Evolutionary conservation across 805 yeast genomes (phyloP).

Genomic region (Schwanniomyces sp.): DNA sequence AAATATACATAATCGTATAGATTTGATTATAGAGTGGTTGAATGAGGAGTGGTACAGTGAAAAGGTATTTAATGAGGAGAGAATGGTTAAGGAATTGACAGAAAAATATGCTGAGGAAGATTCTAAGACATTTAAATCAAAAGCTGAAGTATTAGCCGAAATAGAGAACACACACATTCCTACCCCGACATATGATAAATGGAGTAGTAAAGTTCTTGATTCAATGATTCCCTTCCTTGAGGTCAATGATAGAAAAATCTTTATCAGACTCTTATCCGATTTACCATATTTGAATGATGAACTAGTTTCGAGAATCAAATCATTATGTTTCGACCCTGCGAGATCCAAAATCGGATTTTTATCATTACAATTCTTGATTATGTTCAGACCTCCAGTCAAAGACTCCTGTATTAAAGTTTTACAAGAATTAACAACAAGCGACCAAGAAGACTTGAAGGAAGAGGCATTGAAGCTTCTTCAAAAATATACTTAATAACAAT

Average conservation of each 20-base stretch:
- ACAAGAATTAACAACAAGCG: slow-evolving; percentile 41
- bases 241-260: slow-evolving; percentile 72
- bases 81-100: slow-evolving; percentile 14
- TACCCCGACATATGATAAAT: slow-evolving; percentile 58
- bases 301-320: slow-evolving; percentile 63
- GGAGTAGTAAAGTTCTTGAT: slow-evolving; percentile 74
- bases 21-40: slow-evolving; percentile 84
- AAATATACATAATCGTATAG: slow-evolving; percentile 71
- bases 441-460: slow-evolving; percentile 50
- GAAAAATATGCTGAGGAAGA: slow-evolving; percentile 13
- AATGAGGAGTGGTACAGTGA: slow-evolving; percentile 92
- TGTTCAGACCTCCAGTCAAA: slow-evolving; percentile 88
- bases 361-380: slow-evolving; percentile 75
- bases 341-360: slow-evolving; percentile 79
- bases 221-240: slow-evolving; percentile 84
- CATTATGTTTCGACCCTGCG: slow-evolving; percentile 83
- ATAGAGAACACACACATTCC: slow-evolving; percentile 16
- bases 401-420: slow-evolving; percentile 50
- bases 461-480: slow-evolving; percentile 47
- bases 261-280: slow-evolving; percentile 83
- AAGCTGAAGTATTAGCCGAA: slow-evolving; percentile 13
- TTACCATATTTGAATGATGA: slow-evolving; percentile 70
- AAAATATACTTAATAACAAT: slow-evolving; percentile 34
- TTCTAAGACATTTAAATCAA: slow-evolving; percentile 16
- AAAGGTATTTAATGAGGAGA: slow-evolving; percentile 37